phyloP scores from a whole-genome alignment of 495 filamentous ascomycete genomes.

The Podospora pseudopauciseta region DNA sequence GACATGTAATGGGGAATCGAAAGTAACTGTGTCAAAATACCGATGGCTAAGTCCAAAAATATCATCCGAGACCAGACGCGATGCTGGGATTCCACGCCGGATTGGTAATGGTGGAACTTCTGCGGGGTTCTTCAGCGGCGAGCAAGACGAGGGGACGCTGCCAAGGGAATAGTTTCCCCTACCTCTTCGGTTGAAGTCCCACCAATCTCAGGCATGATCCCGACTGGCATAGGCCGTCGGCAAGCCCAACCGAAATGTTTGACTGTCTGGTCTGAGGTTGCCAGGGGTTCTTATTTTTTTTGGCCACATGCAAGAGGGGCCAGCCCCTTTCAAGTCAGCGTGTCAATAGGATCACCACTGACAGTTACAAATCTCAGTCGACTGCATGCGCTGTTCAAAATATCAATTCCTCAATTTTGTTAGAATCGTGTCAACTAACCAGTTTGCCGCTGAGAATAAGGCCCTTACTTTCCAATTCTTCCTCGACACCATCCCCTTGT shows the following conservation, averaged over 20 bases:
- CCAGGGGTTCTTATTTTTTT: neutral
- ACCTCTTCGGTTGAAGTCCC: neutral
- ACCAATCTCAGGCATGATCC: neutral
- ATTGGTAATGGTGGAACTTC: neutral
- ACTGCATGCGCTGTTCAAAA: too few relatives aligned
- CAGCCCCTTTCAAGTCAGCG: too few relatives aligned
- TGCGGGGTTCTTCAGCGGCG: neutral
- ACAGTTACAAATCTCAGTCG: too few relatives aligned
- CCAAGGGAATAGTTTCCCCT: neutral
- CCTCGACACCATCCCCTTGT: too few relatives aligned
- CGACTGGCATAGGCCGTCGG: neutral
- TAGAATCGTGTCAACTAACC: too few relatives aligned
- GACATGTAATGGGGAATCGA: neutral
- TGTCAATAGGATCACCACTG: too few relatives aligned
- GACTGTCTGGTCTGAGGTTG: conserved; percentile 3
- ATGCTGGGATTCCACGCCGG: neutral
- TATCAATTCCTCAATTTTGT: too few relatives aligned
- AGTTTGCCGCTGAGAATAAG: too few relatives aligned
- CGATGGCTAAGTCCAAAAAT: neutral
- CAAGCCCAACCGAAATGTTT: conserved; percentile 3
- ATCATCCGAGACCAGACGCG: neutral
- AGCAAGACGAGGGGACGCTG: neutral
- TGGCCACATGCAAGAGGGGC: neutral
- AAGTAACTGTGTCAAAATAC: neutral
- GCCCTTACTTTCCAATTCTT: too few relatives aligned